Percentiles rank a stretch among this genome's conserved stretches.
Evolutionary conservation across 2,329 filamentous ascomycete species (phyloP).

Genomic region (Blastomyces emzantsi): DNA sequence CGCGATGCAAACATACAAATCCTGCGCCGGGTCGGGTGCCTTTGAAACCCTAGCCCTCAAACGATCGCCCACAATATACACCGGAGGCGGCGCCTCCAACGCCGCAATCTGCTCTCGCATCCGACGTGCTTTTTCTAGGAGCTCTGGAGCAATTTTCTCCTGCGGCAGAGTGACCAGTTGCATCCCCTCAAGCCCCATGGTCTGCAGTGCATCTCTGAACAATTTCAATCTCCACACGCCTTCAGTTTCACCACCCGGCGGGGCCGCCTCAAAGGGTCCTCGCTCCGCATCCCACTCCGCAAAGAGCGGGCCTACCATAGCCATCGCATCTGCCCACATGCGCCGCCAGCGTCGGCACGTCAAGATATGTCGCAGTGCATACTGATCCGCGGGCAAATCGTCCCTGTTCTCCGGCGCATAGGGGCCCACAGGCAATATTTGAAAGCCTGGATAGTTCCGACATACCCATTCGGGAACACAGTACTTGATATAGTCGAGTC

Average conservation of each 20-base stretch:
- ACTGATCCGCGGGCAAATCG: constrained; percentile 9
- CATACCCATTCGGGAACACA: constrained; percentile 22
- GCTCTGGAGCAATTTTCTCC: constrained; percentile 16
- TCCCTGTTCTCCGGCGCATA: constrained; percentile 8
- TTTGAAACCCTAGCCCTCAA: background rate
- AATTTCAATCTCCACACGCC: constrained; percentile 19
- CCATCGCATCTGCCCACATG: constrained; percentile 21
- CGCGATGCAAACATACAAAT: constrained; percentile 4
- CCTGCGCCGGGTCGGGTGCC: background rate
- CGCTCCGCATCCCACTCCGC: constrained; percentile 7
- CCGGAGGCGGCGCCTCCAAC: constrained; percentile 6
- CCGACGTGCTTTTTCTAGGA: constrained; percentile 11
- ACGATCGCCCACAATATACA: background rate
- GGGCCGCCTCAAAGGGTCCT: constrained; percentile 11
- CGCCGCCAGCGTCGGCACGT: constrained; percentile 21
- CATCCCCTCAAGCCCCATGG: constrained; percentile 25
- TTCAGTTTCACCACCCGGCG: constrained; percentile 12
- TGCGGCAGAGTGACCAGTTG: constrained; percentile 23
- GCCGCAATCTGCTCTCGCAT: constrained; percentile 16
- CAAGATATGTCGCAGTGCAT: constrained; percentile 19
- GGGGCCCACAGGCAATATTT: constrained; percentile 8
- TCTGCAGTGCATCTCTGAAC: constrained; percentile 21
- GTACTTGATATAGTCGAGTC: constrained; percentile 26
- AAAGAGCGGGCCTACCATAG: constrained; percentile 11
- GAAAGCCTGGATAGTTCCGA: constrained; percentile 9